Percentiles rank a stretch among this genome's conserved stretches.
phyloP scores from a whole-genome alignment of 495 filamentous ascomycete species.

The Neurospora sp. region DNA sequence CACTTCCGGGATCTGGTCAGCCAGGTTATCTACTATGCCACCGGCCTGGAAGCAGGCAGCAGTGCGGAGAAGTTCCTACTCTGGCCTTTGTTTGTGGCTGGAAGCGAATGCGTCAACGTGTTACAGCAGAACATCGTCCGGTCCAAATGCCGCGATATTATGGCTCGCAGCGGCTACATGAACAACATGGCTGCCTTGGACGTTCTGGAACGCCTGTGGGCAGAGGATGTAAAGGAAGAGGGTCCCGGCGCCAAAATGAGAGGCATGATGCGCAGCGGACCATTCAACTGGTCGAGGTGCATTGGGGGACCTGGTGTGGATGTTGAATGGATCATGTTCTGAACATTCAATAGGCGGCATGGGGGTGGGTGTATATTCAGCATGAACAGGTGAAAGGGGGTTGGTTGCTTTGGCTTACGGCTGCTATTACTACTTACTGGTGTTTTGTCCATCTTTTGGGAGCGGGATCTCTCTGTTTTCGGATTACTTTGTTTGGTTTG shows the following conservation, averaged over 20 bases:
- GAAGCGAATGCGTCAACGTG: constrained; percentile 81
- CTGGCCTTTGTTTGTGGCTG: constrained; percentile 88
- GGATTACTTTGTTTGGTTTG: background rate
- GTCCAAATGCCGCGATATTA: constrained; percentile 72
- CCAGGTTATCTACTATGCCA: constrained; percentile 71
- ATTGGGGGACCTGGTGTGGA: constrained; percentile 59
- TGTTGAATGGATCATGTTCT: constrained; percentile 85
- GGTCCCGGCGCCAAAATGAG: constrained; percentile 17
- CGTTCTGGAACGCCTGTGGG: constrained; percentile 79
- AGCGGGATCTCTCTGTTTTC: background rate
- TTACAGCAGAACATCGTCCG: constrained; percentile 69
- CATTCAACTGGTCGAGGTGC: constrained; percentile 67
- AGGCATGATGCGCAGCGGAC: constrained; percentile 26
- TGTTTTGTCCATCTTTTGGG: background rate
- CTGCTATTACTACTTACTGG: background rate
- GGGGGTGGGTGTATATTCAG: background rate
- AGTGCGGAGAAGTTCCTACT: constrained; percentile 76
- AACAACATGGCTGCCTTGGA: constrained; percentile 84
- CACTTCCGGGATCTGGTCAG: constrained; percentile 78
- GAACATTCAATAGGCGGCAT: constrained; percentile 7
- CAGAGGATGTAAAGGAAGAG: constrained; percentile 37
- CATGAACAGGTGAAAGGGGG: background rate
- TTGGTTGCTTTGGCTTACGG: background rate
- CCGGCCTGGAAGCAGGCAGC: constrained; percentile 56
- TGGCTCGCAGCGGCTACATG: constrained; percentile 78